These are phyloP conservation scores for Podaxis pistillaris DNA, from an alignment of 768 basidiomycete genomes.

Conservation along the genomic window DNA sequence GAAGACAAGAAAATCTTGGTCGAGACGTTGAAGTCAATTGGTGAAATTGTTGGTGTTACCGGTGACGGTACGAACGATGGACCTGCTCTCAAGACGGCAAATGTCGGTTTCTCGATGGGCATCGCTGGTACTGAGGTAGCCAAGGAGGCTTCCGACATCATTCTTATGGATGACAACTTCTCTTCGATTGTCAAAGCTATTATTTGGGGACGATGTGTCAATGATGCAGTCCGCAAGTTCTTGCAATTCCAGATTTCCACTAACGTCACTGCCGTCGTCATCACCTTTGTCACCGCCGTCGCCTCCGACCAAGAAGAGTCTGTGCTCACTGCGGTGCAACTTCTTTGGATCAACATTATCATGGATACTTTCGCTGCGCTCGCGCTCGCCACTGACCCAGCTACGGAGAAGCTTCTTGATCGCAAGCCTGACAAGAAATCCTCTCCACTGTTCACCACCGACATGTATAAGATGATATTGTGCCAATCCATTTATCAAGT, in stretches of 20 bases:
- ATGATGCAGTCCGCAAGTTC: constrained; percentile 97
- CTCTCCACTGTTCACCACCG: constrained; percentile 83
- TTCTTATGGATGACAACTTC: constrained; percentile 98
- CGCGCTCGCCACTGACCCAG: constrained; percentile 96
- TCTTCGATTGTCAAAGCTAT: constrained; percentile 95
- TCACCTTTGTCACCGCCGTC: constrained; percentile 90
- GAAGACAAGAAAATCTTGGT: constrained; percentile 96
- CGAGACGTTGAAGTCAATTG: constrained; percentile 79
- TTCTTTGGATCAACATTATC: constrained; percentile 98
- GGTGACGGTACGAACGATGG: constrained; percentile 99
- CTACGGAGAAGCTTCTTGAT: constrained; percentile 73
- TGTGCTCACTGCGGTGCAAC: constrained; percentile 92
- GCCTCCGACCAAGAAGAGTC: constrained; percentile 73
- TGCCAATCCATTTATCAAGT: constrained; percentile 90
- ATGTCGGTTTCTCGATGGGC: constrained; percentile 98
- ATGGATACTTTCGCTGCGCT: constrained; percentile 99
- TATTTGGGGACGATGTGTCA: constrained; percentile 99
- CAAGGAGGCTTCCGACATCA: constrained; percentile 98
- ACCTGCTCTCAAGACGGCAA: constrained; percentile 90
- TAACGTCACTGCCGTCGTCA: constrained; percentile 93
- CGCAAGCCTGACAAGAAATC: constrained; percentile 90
- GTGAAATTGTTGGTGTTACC: constrained; percentile 93
- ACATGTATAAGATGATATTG: constrained; percentile 97
- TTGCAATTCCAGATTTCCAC: constrained; percentile 93
- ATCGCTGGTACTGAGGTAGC: constrained; percentile 97